Conservation (phyloP, 305 asterid genomes). For the Fraxinus sp. region DNA sequence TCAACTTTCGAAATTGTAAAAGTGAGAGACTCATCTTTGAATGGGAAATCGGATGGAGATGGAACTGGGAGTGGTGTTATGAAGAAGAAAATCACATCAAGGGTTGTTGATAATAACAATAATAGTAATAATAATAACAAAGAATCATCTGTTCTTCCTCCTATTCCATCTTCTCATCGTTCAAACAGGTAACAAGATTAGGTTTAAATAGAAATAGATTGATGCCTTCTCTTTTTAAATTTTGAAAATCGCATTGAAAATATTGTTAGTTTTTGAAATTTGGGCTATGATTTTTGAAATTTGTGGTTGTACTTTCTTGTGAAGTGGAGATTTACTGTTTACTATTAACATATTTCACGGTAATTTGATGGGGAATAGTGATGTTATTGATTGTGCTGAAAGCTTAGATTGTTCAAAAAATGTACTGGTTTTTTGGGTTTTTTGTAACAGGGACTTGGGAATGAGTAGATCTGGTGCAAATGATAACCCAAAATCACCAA, state of each 20-base stretch:
- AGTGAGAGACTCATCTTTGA: slow-evolving; percentile 51
- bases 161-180: slow-evolving; percentile 67
- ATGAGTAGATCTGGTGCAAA: slow-evolving; percentile 39
- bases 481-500: slow-evolving; percentile 40
- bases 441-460: slow-evolving; percentile 44
- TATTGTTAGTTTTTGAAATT: neutral
- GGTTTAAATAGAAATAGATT: neutral
- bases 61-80: slow-evolving; percentile 39
- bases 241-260: neutral
- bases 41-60: slow-evolving; percentile 55
- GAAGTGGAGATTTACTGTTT: neutral
- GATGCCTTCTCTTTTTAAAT: slow-evolving; percentile 10
- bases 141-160: slow-evolving; percentile 44
- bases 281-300: neutral
- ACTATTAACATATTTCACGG: neutral
- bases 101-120: slow-evolving; percentile 50
- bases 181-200: slow-evolving; percentile 48
- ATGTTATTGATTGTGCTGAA: neutral
- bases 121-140: slow-evolving; percentile 14
- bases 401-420: slow-evolving; percentile 11
- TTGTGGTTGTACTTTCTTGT: neutral
- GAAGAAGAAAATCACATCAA: slow-evolving; percentile 77
- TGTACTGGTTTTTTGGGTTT: neutral
- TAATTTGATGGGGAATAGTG: neutral
- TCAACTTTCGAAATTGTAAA: neutral